phyloP scores from a whole-genome alignment of 164 flowering plant species.

The Pachysandra terminalis region DNA sequence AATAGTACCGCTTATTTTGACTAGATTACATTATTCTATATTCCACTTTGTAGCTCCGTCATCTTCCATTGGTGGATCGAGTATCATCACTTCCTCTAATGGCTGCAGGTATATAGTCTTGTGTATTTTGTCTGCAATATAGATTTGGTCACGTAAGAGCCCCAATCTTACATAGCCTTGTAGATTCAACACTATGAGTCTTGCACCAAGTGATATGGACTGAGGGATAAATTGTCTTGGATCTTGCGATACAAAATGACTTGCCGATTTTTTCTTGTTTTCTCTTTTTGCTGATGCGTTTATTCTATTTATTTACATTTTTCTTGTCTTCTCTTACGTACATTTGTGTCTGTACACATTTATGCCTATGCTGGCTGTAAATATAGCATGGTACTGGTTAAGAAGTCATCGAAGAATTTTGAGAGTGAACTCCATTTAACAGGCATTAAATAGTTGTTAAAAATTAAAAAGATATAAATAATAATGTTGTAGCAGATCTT shows the following conservation, averaged over 20 bases:
- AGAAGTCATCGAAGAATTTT: too few species aligned
- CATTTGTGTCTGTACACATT: not conserved
- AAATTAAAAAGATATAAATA: too few species aligned
- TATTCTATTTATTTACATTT: not conserved
- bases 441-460: not conserved
- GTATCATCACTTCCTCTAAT: constrained; percentile 51
- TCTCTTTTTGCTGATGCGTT: too few species aligned
- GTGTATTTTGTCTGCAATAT: not conserved
- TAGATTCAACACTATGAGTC: not conserved
- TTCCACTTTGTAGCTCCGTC: constrained; percentile 34
- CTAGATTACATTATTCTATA: constrained; percentile 1
- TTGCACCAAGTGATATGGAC: too few species aligned
- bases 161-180: not conserved
- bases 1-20: not conserved
- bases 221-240: too few species aligned
- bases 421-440: not conserved
- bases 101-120: constrained; percentile 49
- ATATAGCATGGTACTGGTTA: too few species aligned
- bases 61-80: constrained; percentile 47
- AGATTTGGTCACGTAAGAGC: not conserved
- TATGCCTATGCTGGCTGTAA: too few species aligned
- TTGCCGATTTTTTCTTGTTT: too few species aligned
- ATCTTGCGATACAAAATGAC: too few species aligned
- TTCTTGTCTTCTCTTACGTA: not conserved
- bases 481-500: too few species aligned